phyloP scores from a whole-genome alignment of 305 asterid genomes.

The Fraxinus dipetala region DNA sequence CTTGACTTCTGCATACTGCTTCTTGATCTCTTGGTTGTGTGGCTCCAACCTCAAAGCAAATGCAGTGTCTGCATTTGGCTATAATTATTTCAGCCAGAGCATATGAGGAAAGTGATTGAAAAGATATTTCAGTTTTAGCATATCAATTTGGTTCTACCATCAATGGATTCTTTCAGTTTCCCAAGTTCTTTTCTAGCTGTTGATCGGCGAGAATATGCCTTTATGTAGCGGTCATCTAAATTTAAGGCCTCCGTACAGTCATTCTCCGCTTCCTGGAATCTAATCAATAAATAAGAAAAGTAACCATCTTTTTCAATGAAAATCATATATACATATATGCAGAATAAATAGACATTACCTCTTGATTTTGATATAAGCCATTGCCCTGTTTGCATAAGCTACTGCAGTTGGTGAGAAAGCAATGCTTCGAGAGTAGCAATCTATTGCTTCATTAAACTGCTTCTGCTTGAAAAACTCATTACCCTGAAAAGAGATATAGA shows the following conservation, averaged over 20 bases:
- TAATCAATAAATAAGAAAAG: slow-evolving; percentile 28
- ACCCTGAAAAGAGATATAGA: slow-evolving; percentile 48
- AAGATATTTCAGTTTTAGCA: slow-evolving; percentile 10
- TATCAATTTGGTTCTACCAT: slow-evolving; percentile 48
- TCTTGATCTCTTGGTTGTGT: slow-evolving; percentile 84
- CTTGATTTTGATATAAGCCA: slow-evolving; percentile 82
- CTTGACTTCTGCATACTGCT: slow-evolving; percentile 72
- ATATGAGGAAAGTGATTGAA: slow-evolving; percentile 7
- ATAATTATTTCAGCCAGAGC: slow-evolving; percentile 30
- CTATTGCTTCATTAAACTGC: slow-evolving; percentile 84
- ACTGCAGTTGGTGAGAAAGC: slow-evolving; percentile 93
- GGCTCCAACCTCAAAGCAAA: slow-evolving; percentile 88
- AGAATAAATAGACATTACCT: slow-evolving; percentile 41
- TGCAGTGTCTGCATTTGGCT: slow-evolving; percentile 65
- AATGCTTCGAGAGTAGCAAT: slow-evolving; percentile 93
- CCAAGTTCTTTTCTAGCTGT: slow-evolving; percentile 91
- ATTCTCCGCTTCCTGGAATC: slow-evolving; percentile 87
- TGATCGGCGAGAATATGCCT: slow-evolving; percentile 94
- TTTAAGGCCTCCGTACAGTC: slow-evolving; percentile 90
- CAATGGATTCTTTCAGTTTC: slow-evolving; percentile 74
- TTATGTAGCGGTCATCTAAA: slow-evolving; percentile 86
- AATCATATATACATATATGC: background rate
- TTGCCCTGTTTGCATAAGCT: slow-evolving; percentile 88
- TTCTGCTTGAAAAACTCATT: slow-evolving; percentile 82
- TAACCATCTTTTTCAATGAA: background rate